These are phyloP conservation scores for Aristolochia fimbriata DNA, from an alignment of 164 flowering plant genomes.

Conservation along the genomic window DNA sequence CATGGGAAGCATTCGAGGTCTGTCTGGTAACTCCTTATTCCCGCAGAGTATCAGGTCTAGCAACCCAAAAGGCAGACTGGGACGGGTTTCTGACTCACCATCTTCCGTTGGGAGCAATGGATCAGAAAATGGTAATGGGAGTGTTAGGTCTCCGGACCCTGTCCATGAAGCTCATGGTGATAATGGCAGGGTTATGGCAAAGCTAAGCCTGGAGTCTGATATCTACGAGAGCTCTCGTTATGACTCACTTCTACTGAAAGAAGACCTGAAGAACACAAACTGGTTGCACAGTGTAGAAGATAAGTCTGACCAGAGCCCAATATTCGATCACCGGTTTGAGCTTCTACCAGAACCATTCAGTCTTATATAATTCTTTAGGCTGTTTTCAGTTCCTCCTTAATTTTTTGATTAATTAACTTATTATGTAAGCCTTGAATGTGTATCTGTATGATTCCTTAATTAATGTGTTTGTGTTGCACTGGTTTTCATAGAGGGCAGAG, in stretches of 20 bases:
- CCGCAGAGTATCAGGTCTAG: conserved; percentile 87
- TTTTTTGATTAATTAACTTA: conserved; percentile 3
- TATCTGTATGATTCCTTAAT: too few species aligned
- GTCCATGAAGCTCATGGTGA: conserved; percentile 21
- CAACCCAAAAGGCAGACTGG: conserved; percentile 34
- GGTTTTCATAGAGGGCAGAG: too few species aligned
- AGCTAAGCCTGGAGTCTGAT: conserved; percentile 35
- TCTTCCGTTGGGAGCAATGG: conserved; percentile 33
- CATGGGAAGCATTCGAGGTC: conserved; percentile 39
- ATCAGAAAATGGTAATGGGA: conserved; percentile 31
- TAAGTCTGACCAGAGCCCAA: conserved; percentile 49
- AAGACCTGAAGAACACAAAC: conserved; percentile 72
- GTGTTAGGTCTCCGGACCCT: conserved; percentile 18
- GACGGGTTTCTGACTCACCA: conserved; percentile 21
- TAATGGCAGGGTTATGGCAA: conserved; percentile 28
- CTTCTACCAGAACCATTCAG: conserved; percentile 79
- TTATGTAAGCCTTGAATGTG: too few species aligned
- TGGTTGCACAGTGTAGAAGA: conserved; percentile 82
- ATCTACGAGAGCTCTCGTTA: conserved; percentile 83
- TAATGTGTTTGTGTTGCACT: too few species aligned
- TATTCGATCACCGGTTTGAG: conserved; percentile 79
- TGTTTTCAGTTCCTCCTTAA: not conserved
- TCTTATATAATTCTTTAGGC: conserved; percentile 26
- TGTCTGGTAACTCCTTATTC: conserved; percentile 53
- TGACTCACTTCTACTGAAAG: conserved; percentile 74